phyloP scores from a whole-genome alignment of 1,284 basidiomycete genomes.

The Ceratobasidium sp. region DNA sequence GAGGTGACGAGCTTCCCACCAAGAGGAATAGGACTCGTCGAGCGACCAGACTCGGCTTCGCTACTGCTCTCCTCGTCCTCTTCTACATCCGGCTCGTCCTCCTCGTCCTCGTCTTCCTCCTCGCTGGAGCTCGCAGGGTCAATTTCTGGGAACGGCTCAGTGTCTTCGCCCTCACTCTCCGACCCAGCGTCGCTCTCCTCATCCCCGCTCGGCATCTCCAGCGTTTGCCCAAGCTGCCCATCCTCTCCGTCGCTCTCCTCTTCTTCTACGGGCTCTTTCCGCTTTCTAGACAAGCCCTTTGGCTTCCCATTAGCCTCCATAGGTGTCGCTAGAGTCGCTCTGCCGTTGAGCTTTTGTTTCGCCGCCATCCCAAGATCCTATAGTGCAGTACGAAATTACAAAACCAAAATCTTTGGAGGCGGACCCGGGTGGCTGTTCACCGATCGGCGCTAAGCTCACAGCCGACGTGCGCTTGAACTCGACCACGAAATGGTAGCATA shows the following conservation, averaged over 20 bases:
- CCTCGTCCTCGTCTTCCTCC: constrained; percentile 49
- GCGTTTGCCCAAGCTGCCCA: constrained; percentile 47
- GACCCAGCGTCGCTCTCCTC: constrained; percentile 67
- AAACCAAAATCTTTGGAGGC: constrained; percentile 40
- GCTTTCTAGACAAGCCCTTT: constrained; percentile 58
- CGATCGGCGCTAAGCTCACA: constrained; percentile 17
- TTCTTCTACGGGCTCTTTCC: constrained; percentile 66
- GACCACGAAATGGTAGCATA: constrained; percentile 72
- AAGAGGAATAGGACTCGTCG: constrained; percentile 58
- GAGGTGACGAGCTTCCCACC: constrained; percentile 79
- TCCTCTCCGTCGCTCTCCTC: constrained; percentile 57
- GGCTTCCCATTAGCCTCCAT: constrained; percentile 42
- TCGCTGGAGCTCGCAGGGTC: constrained; percentile 66
- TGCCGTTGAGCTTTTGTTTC: constrained; percentile 24
- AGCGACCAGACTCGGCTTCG: constrained; percentile 57
- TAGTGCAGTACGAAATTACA: neutral
- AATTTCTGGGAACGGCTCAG: constrained; percentile 71
- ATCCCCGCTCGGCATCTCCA: constrained; percentile 81
- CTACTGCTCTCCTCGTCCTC: constrained; percentile 56
- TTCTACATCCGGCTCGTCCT: constrained; percentile 58
- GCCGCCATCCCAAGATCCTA: constrained; percentile 33
- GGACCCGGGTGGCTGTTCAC: constrained; percentile 31
- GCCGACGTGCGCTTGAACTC: constrained; percentile 27
- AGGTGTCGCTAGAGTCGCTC: constrained; percentile 17
- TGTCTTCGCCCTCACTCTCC: constrained; percentile 58